phyloP scores from a whole-genome alignment of 768 basidiomycete species.

The Pholiota conissans region DNA sequence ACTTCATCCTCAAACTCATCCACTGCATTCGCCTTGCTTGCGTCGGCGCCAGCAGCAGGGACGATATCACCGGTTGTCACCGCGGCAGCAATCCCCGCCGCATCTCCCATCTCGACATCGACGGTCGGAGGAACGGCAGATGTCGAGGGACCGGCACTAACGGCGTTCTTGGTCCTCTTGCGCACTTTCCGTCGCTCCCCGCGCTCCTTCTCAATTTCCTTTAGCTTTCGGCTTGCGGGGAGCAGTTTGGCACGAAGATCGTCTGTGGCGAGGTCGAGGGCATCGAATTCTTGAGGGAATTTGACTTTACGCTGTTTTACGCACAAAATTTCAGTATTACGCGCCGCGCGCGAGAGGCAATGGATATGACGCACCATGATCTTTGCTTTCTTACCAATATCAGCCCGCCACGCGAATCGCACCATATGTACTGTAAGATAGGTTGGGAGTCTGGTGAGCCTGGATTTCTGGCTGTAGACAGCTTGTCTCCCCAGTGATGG shows the following conservation, averaged over 20 bases:
- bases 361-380: slow-evolving; percentile 88
- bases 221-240: slow-evolving; percentile 70
- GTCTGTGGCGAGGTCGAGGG: slow-evolving; percentile 76
- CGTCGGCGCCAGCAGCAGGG: slow-evolving; percentile 18
- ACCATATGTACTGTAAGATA: slow-evolving; percentile 94
- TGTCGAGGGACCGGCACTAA: slow-evolving; percentile 18
- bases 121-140: slow-evolving; percentile 23
- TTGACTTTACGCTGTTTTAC: slow-evolving; percentile 80
- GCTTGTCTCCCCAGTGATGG: slow-evolving; percentile 80
- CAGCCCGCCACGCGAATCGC: slow-evolving; percentile 91
- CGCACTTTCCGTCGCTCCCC: slow-evolving; percentile 80
- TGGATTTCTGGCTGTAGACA: slow-evolving; percentile 75
- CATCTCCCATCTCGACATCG: slow-evolving; percentile 54
- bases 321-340: too few species aligned
- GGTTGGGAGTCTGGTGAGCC: slow-evolving; percentile 79
- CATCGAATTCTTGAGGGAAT: slow-evolving; percentile 88
- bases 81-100: slow-evolving; percentile 19
- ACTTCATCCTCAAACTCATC: slow-evolving; percentile 66
- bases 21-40: slow-evolving; percentile 25
- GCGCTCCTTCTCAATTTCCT: slow-evolving; percentile 83
- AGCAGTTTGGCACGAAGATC: slow-evolving; percentile 72
- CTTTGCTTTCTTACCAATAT: slow-evolving; percentile 92
- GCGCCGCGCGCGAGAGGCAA: too few species aligned
- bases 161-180: slow-evolving; percentile 62
- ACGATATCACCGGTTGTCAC: slow-evolving; percentile 17